Base-by-base conservation (phyloP, 2,329 filamentous ascomycete genomes). In the Colletotrichum magnum region DNA sequence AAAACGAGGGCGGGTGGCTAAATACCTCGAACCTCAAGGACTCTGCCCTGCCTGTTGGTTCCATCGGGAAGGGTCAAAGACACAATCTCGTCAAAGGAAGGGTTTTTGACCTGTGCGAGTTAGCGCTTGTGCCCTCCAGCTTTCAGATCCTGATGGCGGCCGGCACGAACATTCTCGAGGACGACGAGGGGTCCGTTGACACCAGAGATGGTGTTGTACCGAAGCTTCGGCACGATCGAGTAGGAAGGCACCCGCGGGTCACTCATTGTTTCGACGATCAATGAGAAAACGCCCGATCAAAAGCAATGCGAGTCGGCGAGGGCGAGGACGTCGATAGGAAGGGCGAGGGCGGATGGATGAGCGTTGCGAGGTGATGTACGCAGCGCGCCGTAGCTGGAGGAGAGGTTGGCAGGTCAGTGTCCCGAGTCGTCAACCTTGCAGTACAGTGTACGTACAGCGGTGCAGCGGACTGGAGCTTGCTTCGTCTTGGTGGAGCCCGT, bases 121-220 rank as follows among this genome's bases (percentile, higher is more conserved):
- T 57, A 69, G 54, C 47, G 36, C 45, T 10, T 41, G 4, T 24
- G 39, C 39, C 13, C 26, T 39, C 5, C 6, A 36, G 7, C 32
- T 26, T 13, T 26, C 10, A 58, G 45, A 58, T n/a, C 43, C 18
- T 47, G 71, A 56, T 65, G 56, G 26, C 28, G 63, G 56, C 54
- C 71, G 53, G 68, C 70, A 84, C 91, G 75, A 82, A 97, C 95
- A 89, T 97, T 97, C 81, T 98, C 96, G 75, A 99, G 89, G 79
- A 99, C 95, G 79, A 99, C 96, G 83, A 99, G 89, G 77, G 96
- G 96, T 69, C 96, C 96, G 85, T 99, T 99, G 84, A 99, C 92
- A 86, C 95, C 95, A 79, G 94, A 94, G 80, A 99, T 94, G 76
- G 96, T 99, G 87, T 99, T 99, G 90, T 99, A 99, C 78, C 93